A percentile compares a stretch with the other conserved stretches of the same genome.
Conservation (phyloP, 352 stramenopile genomes). For the Phytopythium oedochilum region DNA sequence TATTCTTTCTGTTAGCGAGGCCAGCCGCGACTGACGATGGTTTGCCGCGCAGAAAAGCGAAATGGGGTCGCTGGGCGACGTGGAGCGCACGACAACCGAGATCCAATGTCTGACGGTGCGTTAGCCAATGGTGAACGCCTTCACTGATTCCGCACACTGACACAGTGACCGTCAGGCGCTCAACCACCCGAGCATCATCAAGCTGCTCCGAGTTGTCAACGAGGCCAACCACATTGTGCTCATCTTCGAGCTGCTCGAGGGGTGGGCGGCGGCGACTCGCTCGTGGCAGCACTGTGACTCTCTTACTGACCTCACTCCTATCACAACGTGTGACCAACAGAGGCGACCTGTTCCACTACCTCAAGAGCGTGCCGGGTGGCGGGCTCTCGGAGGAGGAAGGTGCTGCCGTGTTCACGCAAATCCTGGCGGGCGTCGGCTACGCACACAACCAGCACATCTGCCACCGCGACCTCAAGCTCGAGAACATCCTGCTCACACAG, state of each 20-base stretch:
- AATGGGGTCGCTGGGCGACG: conserved; percentile 81
- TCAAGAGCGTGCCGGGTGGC: conserved; percentile 48
- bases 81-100: conserved; percentile 84
- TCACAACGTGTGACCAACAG: conserved; percentile 12
- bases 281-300: too few species aligned
- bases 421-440: conserved; percentile 75
- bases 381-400: conserved; percentile 63
- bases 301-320: too few species aligned
- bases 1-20: too few species aligned
- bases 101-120: conserved; percentile 79
- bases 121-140: neutral
- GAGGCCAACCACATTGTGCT: conserved; percentile 83
- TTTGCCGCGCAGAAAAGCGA: conserved; percentile 62
- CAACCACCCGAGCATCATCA: conserved; percentile 88
- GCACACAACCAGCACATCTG: conserved; percentile 90
- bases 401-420: conserved; percentile 63
- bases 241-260: conserved; percentile 83
- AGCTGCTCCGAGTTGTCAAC: conserved; percentile 82
- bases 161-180: too few species aligned
- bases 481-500: conserved; percentile 85
- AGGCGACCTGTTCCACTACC: conserved; percentile 83
- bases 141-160: too few species aligned
- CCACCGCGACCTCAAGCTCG: conserved; percentile 85
- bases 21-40: too few species aligned
- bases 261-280: conserved; percentile 19